Evolutionary conservation across 371 early-diverging fungal species (phyloP).

Genomic region (Actinomortierella ambigua): DNA sequence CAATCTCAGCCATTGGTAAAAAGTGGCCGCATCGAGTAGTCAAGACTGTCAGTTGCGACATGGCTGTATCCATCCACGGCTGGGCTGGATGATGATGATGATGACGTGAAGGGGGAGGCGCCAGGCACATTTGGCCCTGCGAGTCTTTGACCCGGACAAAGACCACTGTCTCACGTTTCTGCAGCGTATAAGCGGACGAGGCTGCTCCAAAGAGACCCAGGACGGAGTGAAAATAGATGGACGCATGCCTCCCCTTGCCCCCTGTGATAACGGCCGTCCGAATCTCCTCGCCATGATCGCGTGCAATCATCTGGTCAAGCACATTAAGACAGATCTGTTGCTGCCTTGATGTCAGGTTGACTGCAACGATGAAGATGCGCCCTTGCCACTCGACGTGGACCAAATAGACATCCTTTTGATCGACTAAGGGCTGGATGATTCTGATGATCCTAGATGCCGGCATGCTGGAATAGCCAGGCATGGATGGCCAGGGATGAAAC

Average conservation of each 20-base stretch:
- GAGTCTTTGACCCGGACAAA: conserved; percentile 31
- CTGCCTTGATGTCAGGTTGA: conserved; percentile 53
- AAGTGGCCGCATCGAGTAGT: conserved; percentile 14
- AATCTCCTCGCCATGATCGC: background rate
- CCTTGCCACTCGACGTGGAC: conserved; percentile 42
- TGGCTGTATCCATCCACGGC: conserved; percentile 1
- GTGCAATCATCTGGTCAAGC: conserved; percentile 22
- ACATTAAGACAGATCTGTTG: conserved; percentile 48
- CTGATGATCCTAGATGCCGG: conserved; percentile 52
- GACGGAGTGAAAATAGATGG: conserved; percentile 21
- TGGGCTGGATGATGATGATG: background rate
- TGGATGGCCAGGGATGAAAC: conserved; percentile 29
- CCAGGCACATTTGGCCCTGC: conserved; percentile 10
- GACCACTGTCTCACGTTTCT: conserved; percentile 21
- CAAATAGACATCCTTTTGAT: conserved; percentile 50
- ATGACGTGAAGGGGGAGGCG: background rate
- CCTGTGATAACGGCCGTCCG: background rate
- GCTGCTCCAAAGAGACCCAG: conserved; percentile 30
- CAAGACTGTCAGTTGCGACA: background rate
- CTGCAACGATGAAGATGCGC: conserved; percentile 48
- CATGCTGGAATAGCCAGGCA: conserved; percentile 44
- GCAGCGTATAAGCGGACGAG: conserved; percentile 18
- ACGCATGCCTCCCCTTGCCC: background rate
- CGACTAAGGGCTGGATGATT: conserved; percentile 49
- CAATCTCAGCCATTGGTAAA: conserved; percentile 24